Evolutionary conservation across 495 filamentous ascomycete species (phyloP).

Genomic region (Penicillium macrosclerotiorum): DNA sequence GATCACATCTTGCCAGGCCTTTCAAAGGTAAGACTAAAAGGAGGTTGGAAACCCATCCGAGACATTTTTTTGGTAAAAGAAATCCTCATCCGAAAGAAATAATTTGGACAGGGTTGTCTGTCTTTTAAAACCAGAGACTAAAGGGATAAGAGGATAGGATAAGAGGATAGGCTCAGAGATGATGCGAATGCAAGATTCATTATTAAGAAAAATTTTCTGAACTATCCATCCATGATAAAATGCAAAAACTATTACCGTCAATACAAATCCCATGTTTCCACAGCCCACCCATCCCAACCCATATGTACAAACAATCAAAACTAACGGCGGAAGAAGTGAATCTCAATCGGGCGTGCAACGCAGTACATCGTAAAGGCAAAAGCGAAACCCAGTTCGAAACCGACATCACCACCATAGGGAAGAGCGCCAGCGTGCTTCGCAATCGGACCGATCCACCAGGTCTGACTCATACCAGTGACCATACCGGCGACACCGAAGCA

Average conservation of each 20-base stretch:
- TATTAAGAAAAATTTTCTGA: neutral
- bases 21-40: no score
- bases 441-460: constrained; percentile 73
- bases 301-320: constrained; percentile 15
- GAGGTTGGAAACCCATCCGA: no score
- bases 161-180: neutral
- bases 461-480: constrained; percentile 73
- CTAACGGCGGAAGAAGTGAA: constrained; percentile 37
- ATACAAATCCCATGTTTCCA: no score
- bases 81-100: no score
- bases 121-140: no score
- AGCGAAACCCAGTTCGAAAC: constrained; percentile 64
- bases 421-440: constrained; percentile 57
- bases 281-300: constrained; percentile 2
- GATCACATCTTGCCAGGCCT: no score
- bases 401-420: constrained; percentile 66
- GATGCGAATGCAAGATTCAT: constrained; percentile 5
- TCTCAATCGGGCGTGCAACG: constrained; percentile 33
- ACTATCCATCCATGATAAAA: neutral
- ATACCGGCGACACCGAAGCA: constrained; percentile 69
- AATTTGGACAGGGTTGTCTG: no score
- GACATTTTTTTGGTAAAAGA: no score
- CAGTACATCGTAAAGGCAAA: constrained; percentile 35
- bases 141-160: no score
- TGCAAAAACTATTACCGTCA: no score